phyloP scores from a whole-genome alignment of 768 basidiomycete species.

The Pleurotus sapidus region DNA sequence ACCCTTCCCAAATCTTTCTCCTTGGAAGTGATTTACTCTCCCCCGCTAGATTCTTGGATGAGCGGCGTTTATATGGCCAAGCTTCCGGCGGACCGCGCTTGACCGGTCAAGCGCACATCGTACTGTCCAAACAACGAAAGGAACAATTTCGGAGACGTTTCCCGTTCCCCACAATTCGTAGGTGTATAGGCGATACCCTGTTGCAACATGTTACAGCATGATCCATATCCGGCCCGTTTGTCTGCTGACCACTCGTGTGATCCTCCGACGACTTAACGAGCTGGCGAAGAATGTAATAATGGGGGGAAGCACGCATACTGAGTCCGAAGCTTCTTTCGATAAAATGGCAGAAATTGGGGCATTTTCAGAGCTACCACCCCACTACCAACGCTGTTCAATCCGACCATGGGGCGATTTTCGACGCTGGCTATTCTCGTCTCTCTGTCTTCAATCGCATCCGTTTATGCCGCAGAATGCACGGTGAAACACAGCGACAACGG shows the following conservation, averaged over 20 bases:
- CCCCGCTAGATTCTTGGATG: neutral
- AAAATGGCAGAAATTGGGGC: neutral
- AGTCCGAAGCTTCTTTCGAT: constrained; percentile 4
- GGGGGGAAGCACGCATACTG: constrained; percentile 1
- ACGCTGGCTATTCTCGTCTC: neutral
- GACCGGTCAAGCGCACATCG: neutral
- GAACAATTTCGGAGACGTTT: neutral
- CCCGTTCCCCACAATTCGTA: neutral
- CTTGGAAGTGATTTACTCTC: neutral
- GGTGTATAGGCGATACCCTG: too few species aligned
- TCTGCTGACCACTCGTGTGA: constrained; percentile 7
- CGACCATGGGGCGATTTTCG: neutral
- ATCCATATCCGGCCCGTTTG: neutral
- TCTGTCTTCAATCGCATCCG: neutral
- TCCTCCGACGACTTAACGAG: neutral
- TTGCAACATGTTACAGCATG: neutral
- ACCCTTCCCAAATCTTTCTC: too few species aligned
- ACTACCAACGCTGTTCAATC: neutral
- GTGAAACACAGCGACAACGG: constrained; percentile 23
- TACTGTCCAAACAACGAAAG: neutral
- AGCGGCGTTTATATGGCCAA: neutral
- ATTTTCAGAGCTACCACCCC: neutral
- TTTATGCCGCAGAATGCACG: constrained; percentile 18
- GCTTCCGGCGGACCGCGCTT: neutral
- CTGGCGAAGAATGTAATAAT: neutral